Evolutionary conservation across 1,284 basidiomycete species (phyloP).

Genomic region (Ceratobasidium sp.): DNA sequence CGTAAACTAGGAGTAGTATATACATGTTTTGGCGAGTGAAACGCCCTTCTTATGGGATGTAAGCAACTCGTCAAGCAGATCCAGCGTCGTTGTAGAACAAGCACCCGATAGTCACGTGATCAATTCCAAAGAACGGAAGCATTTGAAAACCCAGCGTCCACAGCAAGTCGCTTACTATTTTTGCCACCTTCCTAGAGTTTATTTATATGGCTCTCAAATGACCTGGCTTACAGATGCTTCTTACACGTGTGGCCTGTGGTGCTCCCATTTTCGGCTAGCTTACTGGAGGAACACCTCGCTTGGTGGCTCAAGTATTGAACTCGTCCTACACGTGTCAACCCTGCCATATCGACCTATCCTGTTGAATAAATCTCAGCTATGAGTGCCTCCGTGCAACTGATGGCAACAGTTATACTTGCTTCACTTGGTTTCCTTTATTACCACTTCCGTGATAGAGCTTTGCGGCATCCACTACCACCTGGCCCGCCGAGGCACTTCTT

Average conservation of each 20-base stretch:
- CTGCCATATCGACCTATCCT: too few species aligned
- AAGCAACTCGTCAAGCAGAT: too few species aligned
- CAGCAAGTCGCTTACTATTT: neutral
- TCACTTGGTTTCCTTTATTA: neutral
- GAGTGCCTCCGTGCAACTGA: neutral
- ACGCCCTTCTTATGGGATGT: too few species aligned
- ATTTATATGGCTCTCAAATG: too few species aligned
- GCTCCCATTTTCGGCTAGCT: neutral
- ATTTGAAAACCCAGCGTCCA: neutral
- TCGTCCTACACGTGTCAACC: neutral
- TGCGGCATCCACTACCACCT: constrained; percentile 20
- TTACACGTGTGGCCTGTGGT: neutral
- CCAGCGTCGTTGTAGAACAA: too few species aligned
- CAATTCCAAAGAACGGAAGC: neutral
- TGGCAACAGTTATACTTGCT: neutral
- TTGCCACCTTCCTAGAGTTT: neutral
- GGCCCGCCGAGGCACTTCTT: constrained; percentile 15
- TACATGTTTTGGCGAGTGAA: too few species aligned
- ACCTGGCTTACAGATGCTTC: neutral
- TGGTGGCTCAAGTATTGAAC: neutral
- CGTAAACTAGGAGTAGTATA: too few species aligned
- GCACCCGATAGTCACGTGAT: neutral
- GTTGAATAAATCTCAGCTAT: neutral
- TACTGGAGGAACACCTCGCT: neutral
- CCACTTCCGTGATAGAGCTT: neutral